Percentiles rank a stretch among this genome's conserved stretches.
These are phyloP conservation scores for Diversispora epigaea DNA, from an alignment of 192 early-diverging fungal species.

Conservation along the genomic window DNA sequence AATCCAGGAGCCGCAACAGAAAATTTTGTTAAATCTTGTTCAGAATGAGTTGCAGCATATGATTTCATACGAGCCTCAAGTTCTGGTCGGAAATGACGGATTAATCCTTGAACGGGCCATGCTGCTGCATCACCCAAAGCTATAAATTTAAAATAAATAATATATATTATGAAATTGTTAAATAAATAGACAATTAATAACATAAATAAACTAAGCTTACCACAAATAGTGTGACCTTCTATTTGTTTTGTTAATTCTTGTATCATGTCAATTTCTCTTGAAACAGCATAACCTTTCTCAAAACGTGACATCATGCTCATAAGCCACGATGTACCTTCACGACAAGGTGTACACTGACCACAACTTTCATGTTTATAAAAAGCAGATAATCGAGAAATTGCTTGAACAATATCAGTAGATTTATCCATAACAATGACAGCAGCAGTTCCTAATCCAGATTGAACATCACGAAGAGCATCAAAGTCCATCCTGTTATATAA, in stretches of 20 bases:
- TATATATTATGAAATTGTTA: background rate
- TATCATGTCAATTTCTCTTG: conserved; percentile 94
- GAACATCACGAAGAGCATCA: conserved; percentile 91
- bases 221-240: conserved; percentile 99
- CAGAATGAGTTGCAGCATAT: background rate
- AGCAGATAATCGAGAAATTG: conserved; percentile 86
- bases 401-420: conserved; percentile 89
- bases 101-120: conserved; percentile 94
- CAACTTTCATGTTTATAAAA: conserved; percentile 99
- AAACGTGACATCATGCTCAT: conserved; percentile 96
- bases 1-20: conserved; percentile 15
- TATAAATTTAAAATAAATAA: conserved; percentile 8
- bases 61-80: conserved; percentile 63
- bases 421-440: conserved; percentile 99
- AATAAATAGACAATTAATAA: background rate
- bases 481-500: conserved; percentile 85
- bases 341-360: conserved; percentile 98
- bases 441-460: conserved; percentile 93
- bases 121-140: conserved; percentile 98
- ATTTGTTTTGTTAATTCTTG: conserved; percentile 94
- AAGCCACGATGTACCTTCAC: conserved; percentile 95
- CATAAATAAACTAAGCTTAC: conserved; percentile 1
- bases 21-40: conserved; percentile 24
- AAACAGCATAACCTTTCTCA: conserved; percentile 77
- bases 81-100: conserved; percentile 90